Evolutionary conservation across 23 red algal genomes (phyloP).

Genomic region (Cyanidioschyzon merolae): DNA sequence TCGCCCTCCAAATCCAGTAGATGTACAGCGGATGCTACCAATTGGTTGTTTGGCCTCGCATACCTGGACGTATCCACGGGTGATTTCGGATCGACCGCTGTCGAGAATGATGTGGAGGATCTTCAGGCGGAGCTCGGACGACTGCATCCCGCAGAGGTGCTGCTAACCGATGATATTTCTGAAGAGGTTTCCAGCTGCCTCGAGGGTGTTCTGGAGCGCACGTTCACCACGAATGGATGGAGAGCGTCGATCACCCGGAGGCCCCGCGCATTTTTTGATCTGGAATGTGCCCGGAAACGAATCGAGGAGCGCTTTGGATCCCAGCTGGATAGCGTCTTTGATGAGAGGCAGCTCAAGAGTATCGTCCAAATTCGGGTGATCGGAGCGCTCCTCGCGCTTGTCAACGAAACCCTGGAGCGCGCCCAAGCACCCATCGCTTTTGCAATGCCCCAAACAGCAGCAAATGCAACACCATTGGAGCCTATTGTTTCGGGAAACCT

Average conservation of each 20-base stretch:
- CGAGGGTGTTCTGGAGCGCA: background rate
- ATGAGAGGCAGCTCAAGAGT: background rate
- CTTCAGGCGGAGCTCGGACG: constrained; percentile 36
- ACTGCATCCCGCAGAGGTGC: constrained; percentile 44
- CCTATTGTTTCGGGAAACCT: background rate
- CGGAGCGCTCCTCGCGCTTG: background rate
- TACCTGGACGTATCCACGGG: constrained; percentile 81
- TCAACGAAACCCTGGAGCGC: constrained; percentile 11
- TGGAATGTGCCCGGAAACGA: background rate
- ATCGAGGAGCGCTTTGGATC: background rate
- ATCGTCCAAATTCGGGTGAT: background rate
- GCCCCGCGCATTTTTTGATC: background rate
- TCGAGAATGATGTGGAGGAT: constrained; percentile 20
- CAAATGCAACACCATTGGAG: background rate
- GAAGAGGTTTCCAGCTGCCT: background rate
- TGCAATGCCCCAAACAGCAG: background rate
- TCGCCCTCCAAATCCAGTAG: background rate
- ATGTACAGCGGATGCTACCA: background rate
- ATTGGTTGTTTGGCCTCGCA: constrained; percentile 36
- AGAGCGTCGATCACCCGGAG: background rate
- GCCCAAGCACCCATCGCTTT: background rate
- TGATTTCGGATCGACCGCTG: constrained; percentile 50
- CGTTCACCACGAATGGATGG: background rate
- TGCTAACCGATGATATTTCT: constrained; percentile 21
- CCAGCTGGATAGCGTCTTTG: background rate